A percentile compares a stretch with the other conserved stretches of the same genome.
phyloP scores from a whole-genome alignment of 2,329 filamentous ascomycete genomes.

The Ustulina deusta region DNA sequence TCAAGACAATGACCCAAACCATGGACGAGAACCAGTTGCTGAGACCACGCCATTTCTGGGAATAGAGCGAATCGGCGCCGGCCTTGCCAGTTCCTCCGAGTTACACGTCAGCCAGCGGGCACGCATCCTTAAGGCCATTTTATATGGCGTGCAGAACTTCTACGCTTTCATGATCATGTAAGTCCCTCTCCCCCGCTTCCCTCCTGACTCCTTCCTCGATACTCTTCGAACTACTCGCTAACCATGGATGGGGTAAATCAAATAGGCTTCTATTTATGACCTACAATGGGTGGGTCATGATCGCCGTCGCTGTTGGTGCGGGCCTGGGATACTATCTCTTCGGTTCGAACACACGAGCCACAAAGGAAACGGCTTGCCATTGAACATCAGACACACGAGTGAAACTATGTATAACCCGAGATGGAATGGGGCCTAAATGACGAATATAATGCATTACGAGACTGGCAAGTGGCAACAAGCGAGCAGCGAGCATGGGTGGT shows the following conservation, averaged over 20 bases:
- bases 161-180: conserved; percentile 99
- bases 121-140: conserved; percentile 80
- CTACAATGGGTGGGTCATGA: conserved; percentile 99
- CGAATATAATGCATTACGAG: conserved; percentile 2
- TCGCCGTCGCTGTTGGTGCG: conserved; percentile 87
- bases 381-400: conserved; percentile 53
- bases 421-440: background rate
- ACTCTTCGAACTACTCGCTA: background rate
- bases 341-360: conserved; percentile 74
- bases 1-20: conserved; percentile 30
- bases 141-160: conserved; percentile 96
- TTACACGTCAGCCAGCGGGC: conserved; percentile 68
- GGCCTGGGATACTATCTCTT: conserved; percentile 90
- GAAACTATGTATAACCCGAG: background rate
- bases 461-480: background rate
- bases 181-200: conserved; percentile 59
- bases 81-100: conserved; percentile 62
- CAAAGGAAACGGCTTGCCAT: conserved; percentile 93
- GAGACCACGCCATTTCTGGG: conserved; percentile 72
- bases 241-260: background rate
- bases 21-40: conserved; percentile 61
- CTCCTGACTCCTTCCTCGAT: background rate
- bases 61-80: conserved; percentile 77
- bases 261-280: conserved; percentile 97
- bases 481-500: conserved; percentile 9